phyloP scores from a whole-genome alignment of 306 rosid genomes.

The Geum urbanum region DNA sequence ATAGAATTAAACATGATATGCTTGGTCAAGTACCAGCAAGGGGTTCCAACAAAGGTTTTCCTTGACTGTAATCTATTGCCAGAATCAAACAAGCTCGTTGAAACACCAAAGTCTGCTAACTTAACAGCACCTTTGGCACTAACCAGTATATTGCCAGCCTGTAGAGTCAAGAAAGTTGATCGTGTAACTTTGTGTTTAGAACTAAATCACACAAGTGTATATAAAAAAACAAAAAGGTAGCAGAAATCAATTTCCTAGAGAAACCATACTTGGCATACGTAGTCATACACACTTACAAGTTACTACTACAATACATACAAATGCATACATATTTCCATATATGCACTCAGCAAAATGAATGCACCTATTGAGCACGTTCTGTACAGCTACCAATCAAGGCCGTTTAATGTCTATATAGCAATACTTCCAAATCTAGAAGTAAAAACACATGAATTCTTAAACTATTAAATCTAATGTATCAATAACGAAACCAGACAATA shows the following conservation, averaged over 20 bases:
- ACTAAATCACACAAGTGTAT: slow-evolving; percentile 15
- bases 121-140: slow-evolving; percentile 75
- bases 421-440: background rate
- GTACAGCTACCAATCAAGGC: background rate
- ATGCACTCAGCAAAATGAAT: background rate
- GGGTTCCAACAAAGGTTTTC: slow-evolving; percentile 97
- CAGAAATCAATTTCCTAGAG: background rate
- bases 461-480: background rate
- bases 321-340: background rate
- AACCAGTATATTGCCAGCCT: slow-evolving; percentile 89
- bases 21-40: slow-evolving; percentile 69
- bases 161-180: slow-evolving; percentile 18
- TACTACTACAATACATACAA: background rate
- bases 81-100: slow-evolving; percentile 87
- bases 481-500: background rate
- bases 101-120: slow-evolving; percentile 93
- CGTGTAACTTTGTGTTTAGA: background rate
- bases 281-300: background rate
- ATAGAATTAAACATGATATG: background rate
- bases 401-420: background rate
- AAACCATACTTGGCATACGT: background rate
- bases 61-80: slow-evolving; percentile 84
- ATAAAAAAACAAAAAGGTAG: background rate
- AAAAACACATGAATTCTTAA: background rate
- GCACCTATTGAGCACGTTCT: background rate